These are phyloP conservation scores for Saturnispora diversa DNA, from an alignment of 805 yeast species.

Conservation along the genomic window DNA sequence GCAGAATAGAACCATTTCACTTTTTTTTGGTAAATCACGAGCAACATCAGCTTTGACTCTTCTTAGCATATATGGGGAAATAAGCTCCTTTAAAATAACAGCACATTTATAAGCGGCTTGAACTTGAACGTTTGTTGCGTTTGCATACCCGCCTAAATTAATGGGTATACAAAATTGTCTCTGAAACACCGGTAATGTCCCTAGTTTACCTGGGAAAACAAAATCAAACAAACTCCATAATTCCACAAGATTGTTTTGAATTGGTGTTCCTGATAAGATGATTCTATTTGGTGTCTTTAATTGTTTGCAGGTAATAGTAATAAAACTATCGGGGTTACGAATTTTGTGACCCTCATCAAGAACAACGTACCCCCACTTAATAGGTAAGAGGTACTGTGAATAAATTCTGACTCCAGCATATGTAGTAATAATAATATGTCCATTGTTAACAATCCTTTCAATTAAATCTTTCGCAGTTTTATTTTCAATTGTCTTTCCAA, in stretches of 20 bases:
- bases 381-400: slow-evolving; percentile 55
- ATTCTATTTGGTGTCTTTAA: slow-evolving; percentile 77
- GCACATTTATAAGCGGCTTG: slow-evolving; percentile 97
- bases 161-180: slow-evolving; percentile 89
- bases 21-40: slow-evolving; percentile 84
- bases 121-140: slow-evolving; percentile 91
- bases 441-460: slow-evolving; percentile 51
- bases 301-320: slow-evolving; percentile 78
- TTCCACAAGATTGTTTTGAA: slow-evolving; percentile 86
- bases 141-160: slow-evolving; percentile 96
- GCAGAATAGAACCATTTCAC: slow-evolving; percentile 91
- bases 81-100: slow-evolving; percentile 75
- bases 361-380: slow-evolving; percentile 83
- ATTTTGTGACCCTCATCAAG: slow-evolving; percentile 97
- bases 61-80: slow-evolving; percentile 81
- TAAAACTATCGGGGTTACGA: slow-evolving; percentile 86
- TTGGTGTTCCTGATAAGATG: slow-evolving; percentile 92
- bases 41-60: slow-evolving; percentile 93
- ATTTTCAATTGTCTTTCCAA: slow-evolving; percentile 25
- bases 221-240: slow-evolving; percentile 94
- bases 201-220: slow-evolving; percentile 88
- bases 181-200: slow-evolving; percentile 91
- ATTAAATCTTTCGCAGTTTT: slow-evolving; percentile 36
- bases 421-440: slow-evolving; percentile 85
- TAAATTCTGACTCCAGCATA: slow-evolving; percentile 50